Conservation (phyloP, 2,329 filamentous ascomycete species). For the Colletotrichum sp. region DNA sequence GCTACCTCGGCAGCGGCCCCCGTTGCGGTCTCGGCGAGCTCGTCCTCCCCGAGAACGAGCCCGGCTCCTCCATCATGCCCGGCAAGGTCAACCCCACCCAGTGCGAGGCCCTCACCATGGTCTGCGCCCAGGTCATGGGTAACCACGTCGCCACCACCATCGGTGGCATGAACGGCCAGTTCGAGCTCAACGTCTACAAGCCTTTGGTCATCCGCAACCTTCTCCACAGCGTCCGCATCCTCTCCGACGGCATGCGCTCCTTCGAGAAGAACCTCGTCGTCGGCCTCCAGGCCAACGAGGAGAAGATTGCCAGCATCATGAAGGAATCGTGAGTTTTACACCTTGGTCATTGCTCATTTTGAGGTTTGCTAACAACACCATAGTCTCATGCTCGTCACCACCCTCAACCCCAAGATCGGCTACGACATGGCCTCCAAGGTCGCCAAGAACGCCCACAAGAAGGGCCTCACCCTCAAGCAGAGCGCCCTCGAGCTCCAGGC, state of each 20-base stretch:
- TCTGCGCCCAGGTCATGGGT: slow-evolving; percentile 96
- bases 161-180: slow-evolving; percentile 96
- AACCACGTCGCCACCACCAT: slow-evolving; percentile 95
- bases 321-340: slow-evolving; percentile 80
- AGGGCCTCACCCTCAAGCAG: slow-evolving; percentile 91
- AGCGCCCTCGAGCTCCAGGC: slow-evolving; percentile 93
- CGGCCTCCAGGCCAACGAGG: slow-evolving; percentile 91
- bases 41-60: slow-evolving; percentile 95
- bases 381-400: slow-evolving; percentile 97
- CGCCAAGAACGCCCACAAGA: slow-evolving; percentile 99
- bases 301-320: slow-evolving; percentile 86
- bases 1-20: slow-evolving; percentile 94
- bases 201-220: slow-evolving; percentile 95
- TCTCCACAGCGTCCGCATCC: slow-evolving; percentile 86
- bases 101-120: slow-evolving; percentile 97
- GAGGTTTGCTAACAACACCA: slow-evolving; percentile 23
- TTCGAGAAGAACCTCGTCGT: slow-evolving; percentile 93
- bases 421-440: slow-evolving; percentile 98
- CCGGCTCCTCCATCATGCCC: slow-evolving; percentile 97
- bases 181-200: slow-evolving; percentile 99
- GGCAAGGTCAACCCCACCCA: slow-evolving; percentile 99
- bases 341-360: neutral
- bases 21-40: slow-evolving; percentile 96
- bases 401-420: slow-evolving; percentile 95
- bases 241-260: slow-evolving; percentile 91